phyloP scores from a whole-genome alignment of 106 monocot genomes.

The Dioscorea dumetorum region DNA sequence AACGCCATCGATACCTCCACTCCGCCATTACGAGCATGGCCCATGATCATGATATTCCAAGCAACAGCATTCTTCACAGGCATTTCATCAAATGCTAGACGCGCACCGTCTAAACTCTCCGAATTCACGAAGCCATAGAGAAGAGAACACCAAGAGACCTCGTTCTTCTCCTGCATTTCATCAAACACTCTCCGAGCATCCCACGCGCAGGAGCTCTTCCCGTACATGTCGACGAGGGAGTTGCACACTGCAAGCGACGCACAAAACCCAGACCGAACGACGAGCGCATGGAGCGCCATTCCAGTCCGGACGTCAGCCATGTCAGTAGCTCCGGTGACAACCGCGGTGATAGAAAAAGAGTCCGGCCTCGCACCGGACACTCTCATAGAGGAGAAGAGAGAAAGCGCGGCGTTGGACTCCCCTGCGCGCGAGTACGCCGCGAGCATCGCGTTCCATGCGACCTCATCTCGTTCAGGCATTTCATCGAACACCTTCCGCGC shows the following conservation, averaged over 20 bases:
- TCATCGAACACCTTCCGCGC: slow-evolving; percentile 41
- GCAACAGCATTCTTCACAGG: slow-evolving; percentile 21
- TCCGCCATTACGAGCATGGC: slow-evolving; percentile 19
- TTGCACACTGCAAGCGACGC: slow-evolving; percentile 48
- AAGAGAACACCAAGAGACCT: slow-evolving; percentile 63
- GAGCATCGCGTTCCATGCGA: slow-evolving; percentile 67
- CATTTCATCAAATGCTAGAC: slow-evolving; percentile 38
- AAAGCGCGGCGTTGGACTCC: slow-evolving; percentile 19
- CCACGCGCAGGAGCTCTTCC: slow-evolving; percentile 25
- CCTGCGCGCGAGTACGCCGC: slow-evolving; percentile 35
- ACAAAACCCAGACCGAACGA: slow-evolving; percentile 23
- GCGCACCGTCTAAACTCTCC: slow-evolving; percentile 15
- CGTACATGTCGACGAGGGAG: slow-evolving; percentile 59
- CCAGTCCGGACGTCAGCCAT: slow-evolving; percentile 23
- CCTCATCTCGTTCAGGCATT: slow-evolving; percentile 33
- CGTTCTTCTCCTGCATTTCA: slow-evolving; percentile 35
- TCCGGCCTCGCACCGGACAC: slow-evolving; percentile 23
- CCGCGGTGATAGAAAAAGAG: slow-evolving; percentile 59
- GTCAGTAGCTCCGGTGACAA: slow-evolving; percentile 23
- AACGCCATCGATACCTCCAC: slow-evolving; percentile 3
- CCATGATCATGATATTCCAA: slow-evolving; percentile 71
- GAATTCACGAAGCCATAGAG: slow-evolving; percentile 32
- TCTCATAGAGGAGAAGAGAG: slow-evolving; percentile 51
- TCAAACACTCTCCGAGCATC: slow-evolving; percentile 32
- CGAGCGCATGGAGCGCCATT: slow-evolving; percentile 35